Percentiles rank a stretch among this genome's conserved stretches.
phyloP scores from a whole-genome alignment of 768 basidiomycete genomes.

The Coprinopsis sp. region DNA sequence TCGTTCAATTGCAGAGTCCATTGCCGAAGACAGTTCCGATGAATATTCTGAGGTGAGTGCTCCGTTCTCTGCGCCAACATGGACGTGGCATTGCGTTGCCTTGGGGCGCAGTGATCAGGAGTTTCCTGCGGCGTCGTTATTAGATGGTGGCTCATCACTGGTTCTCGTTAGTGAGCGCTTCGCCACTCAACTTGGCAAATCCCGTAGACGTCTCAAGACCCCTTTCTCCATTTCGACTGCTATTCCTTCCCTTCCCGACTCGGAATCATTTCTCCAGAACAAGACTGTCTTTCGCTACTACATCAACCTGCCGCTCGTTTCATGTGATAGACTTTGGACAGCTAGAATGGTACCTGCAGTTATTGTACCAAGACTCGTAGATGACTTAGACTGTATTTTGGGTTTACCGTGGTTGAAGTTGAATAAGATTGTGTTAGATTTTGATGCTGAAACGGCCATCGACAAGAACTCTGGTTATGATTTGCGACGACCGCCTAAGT shows the following conservation, averaged over 20 bases:
- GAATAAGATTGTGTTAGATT: neutral
- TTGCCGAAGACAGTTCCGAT: neutral
- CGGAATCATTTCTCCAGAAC: neutral
- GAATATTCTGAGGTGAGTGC: neutral
- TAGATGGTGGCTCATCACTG: slow-evolving; percentile 27
- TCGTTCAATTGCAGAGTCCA: neutral
- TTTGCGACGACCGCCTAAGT: neutral
- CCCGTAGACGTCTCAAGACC: neutral
- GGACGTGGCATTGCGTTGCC: neutral
- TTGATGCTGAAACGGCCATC: neutral
- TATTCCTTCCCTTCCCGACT: neutral
- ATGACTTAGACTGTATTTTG: slow-evolving; percentile 22
- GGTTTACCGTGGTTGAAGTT: slow-evolving; percentile 27
- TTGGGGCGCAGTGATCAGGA: neutral
- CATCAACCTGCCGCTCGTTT: slow-evolving; percentile 16
- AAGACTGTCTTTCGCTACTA: slow-evolving; percentile 11
- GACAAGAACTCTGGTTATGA: neutral
- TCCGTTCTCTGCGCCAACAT: neutral
- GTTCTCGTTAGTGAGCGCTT: slow-evolving; percentile 26
- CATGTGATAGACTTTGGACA: slow-evolving; percentile 14
- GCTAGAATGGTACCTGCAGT: slow-evolving; percentile 16
- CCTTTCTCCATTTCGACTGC: slow-evolving; percentile 10
- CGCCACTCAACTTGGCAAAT: slow-evolving; percentile 13
- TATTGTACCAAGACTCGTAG: slow-evolving; percentile 19
- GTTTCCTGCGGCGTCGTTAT: slow-evolving; percentile 8